Evolutionary conservation across 2,329 filamentous ascomycete species (phyloP).

Genomic region (Ophiosphaerella korrae): DNA sequence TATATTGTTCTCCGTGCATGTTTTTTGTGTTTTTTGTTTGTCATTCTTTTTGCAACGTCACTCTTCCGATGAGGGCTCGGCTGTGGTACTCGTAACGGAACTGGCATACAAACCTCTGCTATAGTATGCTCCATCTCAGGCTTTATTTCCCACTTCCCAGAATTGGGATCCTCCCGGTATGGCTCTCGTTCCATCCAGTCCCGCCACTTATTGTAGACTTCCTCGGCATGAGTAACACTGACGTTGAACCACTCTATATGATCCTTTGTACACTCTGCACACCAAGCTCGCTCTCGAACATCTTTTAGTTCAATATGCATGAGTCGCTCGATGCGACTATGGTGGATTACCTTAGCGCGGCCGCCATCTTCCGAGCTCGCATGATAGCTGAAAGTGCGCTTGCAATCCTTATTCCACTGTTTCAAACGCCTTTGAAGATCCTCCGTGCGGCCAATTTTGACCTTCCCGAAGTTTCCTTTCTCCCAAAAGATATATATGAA

Average conservation of each 20-base stretch:
- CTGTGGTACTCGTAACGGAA: no score
- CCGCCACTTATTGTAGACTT: conserved; percentile 19
- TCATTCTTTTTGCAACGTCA: no score
- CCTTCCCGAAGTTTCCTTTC: conserved; percentile 10
- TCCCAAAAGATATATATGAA: conserved; percentile 26
- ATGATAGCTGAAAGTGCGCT: conserved; percentile 10
- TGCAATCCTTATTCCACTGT: conserved; percentile 16
- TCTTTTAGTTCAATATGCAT: conserved; percentile 80
- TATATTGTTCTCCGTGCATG: no score
- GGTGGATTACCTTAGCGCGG: no score
- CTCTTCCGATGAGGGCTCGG: no score
- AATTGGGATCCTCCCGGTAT: conserved; percentile 5
- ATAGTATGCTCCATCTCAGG: no score
- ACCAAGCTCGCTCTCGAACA: conserved; percentile 62
- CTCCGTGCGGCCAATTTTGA: conserved; percentile 21
- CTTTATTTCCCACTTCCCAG: conserved; percentile 5
- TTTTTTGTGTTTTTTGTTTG: no score
- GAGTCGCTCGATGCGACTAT: conserved; percentile 73
- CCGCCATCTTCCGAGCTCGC: no score
- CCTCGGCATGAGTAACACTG: conserved; percentile 1
- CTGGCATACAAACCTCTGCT: no score
- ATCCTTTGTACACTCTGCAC: conserved; percentile 74
- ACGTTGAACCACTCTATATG: conserved; percentile 94
- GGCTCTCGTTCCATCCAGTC: conserved; percentile 15
- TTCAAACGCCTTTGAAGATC: conserved; percentile 11